A percentile compares a stretch with the other conserved stretches of the same genome.
Evolutionary conservation across 148 eudicot genomes (phyloP).

Genomic region (Rhododendron molle): DNA sequence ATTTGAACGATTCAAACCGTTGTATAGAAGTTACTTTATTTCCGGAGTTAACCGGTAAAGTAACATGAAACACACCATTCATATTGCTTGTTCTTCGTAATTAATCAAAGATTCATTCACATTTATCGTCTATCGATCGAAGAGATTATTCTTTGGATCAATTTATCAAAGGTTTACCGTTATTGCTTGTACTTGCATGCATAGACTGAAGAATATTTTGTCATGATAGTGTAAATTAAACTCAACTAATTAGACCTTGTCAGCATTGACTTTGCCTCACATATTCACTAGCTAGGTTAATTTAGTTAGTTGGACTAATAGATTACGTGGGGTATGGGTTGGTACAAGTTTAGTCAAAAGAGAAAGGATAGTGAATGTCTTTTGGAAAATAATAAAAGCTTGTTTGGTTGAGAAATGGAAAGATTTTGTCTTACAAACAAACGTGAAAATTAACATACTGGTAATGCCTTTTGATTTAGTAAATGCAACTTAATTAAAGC

Average conservation of each 20-base stretch:
- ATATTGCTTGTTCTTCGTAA: neutral
- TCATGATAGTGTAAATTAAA: neutral
- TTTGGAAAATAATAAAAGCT: neutral
- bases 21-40: neutral
- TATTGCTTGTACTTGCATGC: neutral
- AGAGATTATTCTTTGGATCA: neutral
- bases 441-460: neutral
- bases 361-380: neutral
- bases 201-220: neutral
- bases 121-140: neutral
- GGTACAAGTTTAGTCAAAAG: neutral
- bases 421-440: neutral
- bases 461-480: neutral
- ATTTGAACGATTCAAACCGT: neutral
- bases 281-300: neutral
- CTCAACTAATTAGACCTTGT: neutral
- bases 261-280: neutral
- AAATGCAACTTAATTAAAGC: neutral
- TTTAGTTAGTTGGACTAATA: neutral
- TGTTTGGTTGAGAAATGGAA: neutral
- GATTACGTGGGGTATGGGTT: neutral
- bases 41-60: neutral
- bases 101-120: neutral
- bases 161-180: neutral
- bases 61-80: neutral